Evolutionary conservation across 1,139 yeast species (phyloP).

Genomic region (Candida neerlandica): DNA sequence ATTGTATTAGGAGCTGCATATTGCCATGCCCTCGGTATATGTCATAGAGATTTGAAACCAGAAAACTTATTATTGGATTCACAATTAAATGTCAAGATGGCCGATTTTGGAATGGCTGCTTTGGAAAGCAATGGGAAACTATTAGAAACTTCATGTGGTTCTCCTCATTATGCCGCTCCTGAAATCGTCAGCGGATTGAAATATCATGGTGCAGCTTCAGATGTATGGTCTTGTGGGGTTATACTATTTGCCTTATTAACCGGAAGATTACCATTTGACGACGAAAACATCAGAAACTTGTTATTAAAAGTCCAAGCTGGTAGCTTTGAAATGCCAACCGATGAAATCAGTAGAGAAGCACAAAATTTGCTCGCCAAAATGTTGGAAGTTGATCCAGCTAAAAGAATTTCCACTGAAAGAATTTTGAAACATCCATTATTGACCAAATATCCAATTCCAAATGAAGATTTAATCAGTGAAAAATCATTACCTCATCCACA

Average conservation of each 20-base stretch:
- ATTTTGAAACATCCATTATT: constrained; percentile 79
- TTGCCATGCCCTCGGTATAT: constrained; percentile 78
- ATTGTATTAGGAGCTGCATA: constrained; percentile 78
- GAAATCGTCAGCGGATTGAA: constrained; percentile 78
- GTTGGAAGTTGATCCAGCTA: constrained; percentile 76
- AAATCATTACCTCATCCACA: constrained; percentile 65
- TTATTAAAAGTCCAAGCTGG: constrained; percentile 77
- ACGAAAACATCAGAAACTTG: constrained; percentile 71
- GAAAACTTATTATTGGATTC: constrained; percentile 73
- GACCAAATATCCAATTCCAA: constrained; percentile 58
- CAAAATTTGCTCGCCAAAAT: constrained; percentile 69
- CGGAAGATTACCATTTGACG: constrained; percentile 82
- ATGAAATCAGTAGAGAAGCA: constrained; percentile 65
- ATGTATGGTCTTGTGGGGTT: constrained; percentile 87
- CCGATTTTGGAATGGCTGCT: constrained; percentile 90
- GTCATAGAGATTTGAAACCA: constrained; percentile 82
- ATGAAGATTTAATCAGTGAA: constrained; percentile 52
- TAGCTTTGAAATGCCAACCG: constrained; percentile 64
- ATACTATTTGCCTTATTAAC: constrained; percentile 75
- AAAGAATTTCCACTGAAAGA: constrained; percentile 74
- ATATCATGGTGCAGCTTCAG: constrained; percentile 82
- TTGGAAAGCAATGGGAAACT: constrained; percentile 71
- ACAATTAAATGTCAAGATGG: constrained; percentile 69
- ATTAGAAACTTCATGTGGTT: constrained; percentile 79
- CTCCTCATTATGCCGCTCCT: constrained; percentile 88